Percentiles rank a stretch among this genome's conserved stretches.
Conservation (phyloP, 179 eudicot species). For the Gypsophila paniculata region DNA sequence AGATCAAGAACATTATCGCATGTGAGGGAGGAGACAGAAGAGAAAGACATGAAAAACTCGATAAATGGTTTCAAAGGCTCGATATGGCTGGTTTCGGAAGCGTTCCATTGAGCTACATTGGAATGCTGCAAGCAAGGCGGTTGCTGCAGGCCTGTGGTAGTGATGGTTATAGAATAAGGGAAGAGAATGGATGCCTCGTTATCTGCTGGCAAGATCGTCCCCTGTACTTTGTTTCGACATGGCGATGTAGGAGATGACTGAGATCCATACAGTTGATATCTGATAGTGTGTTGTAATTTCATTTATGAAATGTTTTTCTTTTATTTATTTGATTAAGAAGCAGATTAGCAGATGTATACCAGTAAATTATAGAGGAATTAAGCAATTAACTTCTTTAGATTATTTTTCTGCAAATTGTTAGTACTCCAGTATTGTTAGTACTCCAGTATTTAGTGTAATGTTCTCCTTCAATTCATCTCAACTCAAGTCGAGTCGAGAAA, state of each 20-base stretch:
- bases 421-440: too few species aligned
- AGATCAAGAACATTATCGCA: constrained; percentile 75
- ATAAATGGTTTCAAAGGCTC: constrained; percentile 69
- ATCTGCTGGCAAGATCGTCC: constrained; percentile 79
- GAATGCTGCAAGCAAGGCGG: constrained; percentile 54
- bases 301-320: constrained; percentile 8
- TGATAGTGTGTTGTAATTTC: constrained; percentile 6
- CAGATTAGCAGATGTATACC: constrained; percentile 27
- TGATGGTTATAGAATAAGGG: constrained; percentile 58
- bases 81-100: constrained; percentile 62
- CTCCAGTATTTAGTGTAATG: too few species aligned
- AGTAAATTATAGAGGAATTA: constrained; percentile 16
- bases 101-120: constrained; percentile 56
- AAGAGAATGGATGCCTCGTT: constrained; percentile 55
- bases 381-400: constrained; percentile 17
- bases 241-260: constrained; percentile 60
- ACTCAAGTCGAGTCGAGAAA: too few species aligned
- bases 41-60: constrained; percentile 80
- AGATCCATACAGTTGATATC: constrained; percentile 11
- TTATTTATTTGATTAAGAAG: constrained; percentile 23
- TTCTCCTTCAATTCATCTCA: too few species aligned
- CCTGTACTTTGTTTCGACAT: constrained; percentile 65
- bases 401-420: background rate
- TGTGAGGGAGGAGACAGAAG: constrained; percentile 74
- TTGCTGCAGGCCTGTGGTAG: constrained; percentile 53